Evolutionary conservation across 2,329 filamentous ascomycete species (phyloP).

Genomic region (Esteya vermicola): DNA sequence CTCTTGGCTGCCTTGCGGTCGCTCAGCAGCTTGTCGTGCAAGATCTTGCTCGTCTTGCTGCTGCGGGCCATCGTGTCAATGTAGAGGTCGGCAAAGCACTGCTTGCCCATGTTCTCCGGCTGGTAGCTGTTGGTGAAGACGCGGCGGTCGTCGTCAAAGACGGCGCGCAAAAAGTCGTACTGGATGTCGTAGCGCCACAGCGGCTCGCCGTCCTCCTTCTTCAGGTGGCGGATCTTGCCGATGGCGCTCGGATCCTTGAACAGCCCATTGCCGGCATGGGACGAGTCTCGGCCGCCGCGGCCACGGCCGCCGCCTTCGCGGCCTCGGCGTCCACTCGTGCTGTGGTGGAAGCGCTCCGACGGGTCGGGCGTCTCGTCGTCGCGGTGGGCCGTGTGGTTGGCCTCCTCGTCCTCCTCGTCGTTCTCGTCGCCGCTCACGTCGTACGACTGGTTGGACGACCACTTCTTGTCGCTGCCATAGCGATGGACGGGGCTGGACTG

Average conservation of each 20-base stretch:
- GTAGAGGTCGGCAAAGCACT: slow-evolving; percentile 88
- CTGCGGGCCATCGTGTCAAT: slow-evolving; percentile 97
- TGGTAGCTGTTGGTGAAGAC: slow-evolving; percentile 94
- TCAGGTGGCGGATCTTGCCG: slow-evolving; percentile 68
- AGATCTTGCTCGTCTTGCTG: slow-evolving; percentile 97
- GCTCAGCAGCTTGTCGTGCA: slow-evolving; percentile 89
- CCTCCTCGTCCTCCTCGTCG: slow-evolving; percentile 29
- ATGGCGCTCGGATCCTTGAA: slow-evolving; percentile 26
- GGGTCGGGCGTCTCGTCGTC: slow-evolving; percentile 28
- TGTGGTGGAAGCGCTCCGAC: too few species aligned
- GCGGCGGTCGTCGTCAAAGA: slow-evolving; percentile 59
- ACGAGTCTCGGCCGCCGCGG: slow-evolving; percentile 18
- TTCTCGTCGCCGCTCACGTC: slow-evolving; percentile 28
- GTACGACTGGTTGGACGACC: slow-evolving; percentile 33
- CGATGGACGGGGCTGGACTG: too few species aligned
- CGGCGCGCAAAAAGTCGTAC: slow-evolving; percentile 67
- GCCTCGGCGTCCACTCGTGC: too few species aligned
- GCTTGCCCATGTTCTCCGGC: slow-evolving; percentile 38
- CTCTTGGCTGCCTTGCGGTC: slow-evolving; percentile 86
- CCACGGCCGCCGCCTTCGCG: slow-evolving; percentile 8
- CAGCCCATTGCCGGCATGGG: slow-evolving; percentile 14
- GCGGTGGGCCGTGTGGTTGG: slow-evolving; percentile 16
- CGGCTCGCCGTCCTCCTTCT: slow-evolving; percentile 79
- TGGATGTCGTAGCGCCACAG: slow-evolving; percentile 82
- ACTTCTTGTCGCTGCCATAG: too few species aligned